phyloP scores from a whole-genome alignment of 2,329 filamentous ascomycete genomes.

The Fusarium napiforme region DNA sequence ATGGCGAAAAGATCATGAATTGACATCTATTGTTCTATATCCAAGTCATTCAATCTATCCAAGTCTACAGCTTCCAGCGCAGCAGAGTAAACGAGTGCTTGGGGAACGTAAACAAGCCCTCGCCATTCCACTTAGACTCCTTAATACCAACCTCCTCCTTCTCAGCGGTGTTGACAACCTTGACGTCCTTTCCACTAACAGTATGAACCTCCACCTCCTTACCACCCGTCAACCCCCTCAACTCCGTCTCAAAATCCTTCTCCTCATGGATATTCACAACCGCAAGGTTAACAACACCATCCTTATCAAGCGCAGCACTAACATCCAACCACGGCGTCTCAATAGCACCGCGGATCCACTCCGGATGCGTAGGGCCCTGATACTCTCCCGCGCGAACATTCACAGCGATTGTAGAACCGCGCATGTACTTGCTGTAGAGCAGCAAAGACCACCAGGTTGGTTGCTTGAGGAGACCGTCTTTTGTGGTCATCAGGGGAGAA shows the following conservation, averaged over 20 bases:
- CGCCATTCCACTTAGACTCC: constrained; percentile 67
- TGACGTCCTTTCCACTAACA: constrained; percentile 59
- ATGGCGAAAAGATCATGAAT: not conserved
- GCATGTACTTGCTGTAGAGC: constrained; percentile 69
- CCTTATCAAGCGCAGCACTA: constrained; percentile 67
- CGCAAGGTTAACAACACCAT: constrained; percentile 71
- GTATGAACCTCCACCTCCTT: constrained; percentile 69
- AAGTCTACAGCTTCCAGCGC: constrained; percentile 61
- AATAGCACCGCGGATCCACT: constrained; percentile 72
- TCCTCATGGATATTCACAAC: constrained; percentile 78
- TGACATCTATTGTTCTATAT: not conserved
- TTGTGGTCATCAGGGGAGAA: constrained; percentile 77
- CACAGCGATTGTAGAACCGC: constrained; percentile 73
- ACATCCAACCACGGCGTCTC: constrained; percentile 78
- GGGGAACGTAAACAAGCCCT: constrained; percentile 71
- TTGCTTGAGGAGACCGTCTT: constrained; percentile 73
- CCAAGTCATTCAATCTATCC: not conserved
- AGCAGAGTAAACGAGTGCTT: constrained; percentile 78
- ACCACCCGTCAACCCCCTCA: constrained; percentile 62
- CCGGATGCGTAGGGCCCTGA: constrained; percentile 71
- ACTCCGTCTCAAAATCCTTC: constrained; percentile 66
- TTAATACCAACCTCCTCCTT: constrained; percentile 66
- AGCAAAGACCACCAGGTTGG: constrained; percentile 80
- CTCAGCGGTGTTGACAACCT: constrained; percentile 70
- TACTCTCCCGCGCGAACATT: constrained; percentile 74